These are phyloP conservation scores for Crithidia fasciculata DNA, from an alignment of 208 protist species.

Conservation along the genomic window DNA sequence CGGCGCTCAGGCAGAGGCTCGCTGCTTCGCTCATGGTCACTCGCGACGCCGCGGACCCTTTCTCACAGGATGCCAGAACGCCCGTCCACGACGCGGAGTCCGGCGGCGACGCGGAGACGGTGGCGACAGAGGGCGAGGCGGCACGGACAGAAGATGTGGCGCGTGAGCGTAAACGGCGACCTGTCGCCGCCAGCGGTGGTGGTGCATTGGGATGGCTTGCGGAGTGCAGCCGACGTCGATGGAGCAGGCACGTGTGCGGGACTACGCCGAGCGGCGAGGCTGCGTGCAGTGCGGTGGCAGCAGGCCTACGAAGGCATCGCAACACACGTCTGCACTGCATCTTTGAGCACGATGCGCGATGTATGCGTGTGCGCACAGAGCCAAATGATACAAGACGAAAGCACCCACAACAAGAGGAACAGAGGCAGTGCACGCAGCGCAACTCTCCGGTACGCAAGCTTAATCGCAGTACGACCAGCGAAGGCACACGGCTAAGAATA, in stretches of 20 bases:
- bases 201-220: conserved; percentile 6
- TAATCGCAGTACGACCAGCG: too few species aligned
- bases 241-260: background rate
- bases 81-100: conserved; percentile 13
- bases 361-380: background rate
- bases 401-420: too few species aligned
- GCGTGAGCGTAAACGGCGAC: background rate
- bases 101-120: background rate
- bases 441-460: too few species aligned
- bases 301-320: background rate
- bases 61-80: conserved; percentile 9
- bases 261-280: background rate
- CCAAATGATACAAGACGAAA: too few species aligned
- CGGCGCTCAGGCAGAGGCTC: conserved; percentile 31
- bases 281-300: background rate
- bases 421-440: too few species aligned
- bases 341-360: background rate
- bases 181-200: conserved; percentile 13
- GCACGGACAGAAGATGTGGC: background rate
- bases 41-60: conserved; percentile 7
- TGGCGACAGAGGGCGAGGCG: background rate
- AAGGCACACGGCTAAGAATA: too few species aligned
- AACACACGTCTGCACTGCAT: background rate
- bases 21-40: conserved; percentile 37
- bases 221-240: conserved; percentile 7